A percentile compares a stretch with the other conserved stretches of the same genome.
Conservation (phyloP, 2,329 filamentous ascomycete species). For the Cladosporium sp. region DNA sequence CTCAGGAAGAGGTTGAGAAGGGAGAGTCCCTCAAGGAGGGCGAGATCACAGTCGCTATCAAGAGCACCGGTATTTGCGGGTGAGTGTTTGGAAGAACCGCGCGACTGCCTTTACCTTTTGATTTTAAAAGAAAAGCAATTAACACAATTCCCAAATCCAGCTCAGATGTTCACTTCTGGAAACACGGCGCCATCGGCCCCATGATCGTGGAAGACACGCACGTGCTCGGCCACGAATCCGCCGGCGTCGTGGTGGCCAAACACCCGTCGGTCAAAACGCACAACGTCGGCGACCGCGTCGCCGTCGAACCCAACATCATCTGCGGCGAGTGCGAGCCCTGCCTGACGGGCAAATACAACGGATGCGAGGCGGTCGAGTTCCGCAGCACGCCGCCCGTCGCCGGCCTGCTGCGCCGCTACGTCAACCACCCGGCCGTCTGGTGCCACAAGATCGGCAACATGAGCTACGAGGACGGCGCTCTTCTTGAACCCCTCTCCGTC, state of each 20-base stretch:
- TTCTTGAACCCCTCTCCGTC: constrained; percentile 87
- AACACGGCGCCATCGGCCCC: constrained; percentile 88
- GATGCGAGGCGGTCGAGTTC: constrained; percentile 81
- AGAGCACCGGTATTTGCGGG: constrained; percentile 96
- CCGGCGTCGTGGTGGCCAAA: constrained; percentile 74
- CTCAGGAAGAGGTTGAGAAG: constrained; percentile 66
- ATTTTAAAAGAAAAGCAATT: not conserved
- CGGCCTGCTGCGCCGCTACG: constrained; percentile 83
- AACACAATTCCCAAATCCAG: constrained; percentile 43
- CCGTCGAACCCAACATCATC: constrained; percentile 90
- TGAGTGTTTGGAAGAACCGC: constrained; percentile 42
- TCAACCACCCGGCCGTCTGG: constrained; percentile 92
- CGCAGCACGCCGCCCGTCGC: constrained; percentile 86
- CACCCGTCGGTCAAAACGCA: constrained; percentile 75
- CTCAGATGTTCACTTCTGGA: constrained; percentile 97
- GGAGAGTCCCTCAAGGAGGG: constrained; percentile 69
- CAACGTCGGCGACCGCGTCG: constrained; percentile 83
- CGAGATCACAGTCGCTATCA: constrained; percentile 83
- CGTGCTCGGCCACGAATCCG: constrained; percentile 83
- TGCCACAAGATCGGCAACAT: constrained; percentile 95
- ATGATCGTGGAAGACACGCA: constrained; percentile 90
- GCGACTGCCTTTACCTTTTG: no score
- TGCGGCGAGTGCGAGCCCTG: constrained; percentile 89
- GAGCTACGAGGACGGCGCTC: constrained; percentile 84
- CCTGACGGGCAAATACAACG: constrained; percentile 90